Conservation (phyloP, 192 early-diverging fungal genomes). For the Backusella luteola region DNA sequence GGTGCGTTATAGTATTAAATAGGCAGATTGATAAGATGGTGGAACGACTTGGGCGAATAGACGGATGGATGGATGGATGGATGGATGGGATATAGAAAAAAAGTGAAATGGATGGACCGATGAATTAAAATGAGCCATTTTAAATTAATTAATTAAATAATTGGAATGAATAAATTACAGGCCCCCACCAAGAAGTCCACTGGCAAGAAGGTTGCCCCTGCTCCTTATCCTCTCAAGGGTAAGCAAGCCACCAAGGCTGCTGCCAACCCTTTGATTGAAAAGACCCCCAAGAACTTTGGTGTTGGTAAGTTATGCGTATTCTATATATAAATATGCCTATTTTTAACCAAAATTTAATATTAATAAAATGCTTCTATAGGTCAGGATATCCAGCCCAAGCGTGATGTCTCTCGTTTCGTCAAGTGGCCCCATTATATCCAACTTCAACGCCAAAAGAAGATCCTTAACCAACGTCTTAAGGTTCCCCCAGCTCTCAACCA, state of each 20-base stretch:
- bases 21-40: background rate
- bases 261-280: slow-evolving; percentile 62
- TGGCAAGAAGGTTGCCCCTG: slow-evolving; percentile 90
- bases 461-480: slow-evolving; percentile 98
- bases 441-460: slow-evolving; percentile 97
- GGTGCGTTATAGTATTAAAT: slow-evolving; percentile 11
- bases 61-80: background rate
- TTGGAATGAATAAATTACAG: slow-evolving; percentile 35
- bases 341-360: slow-evolving; percentile 18
- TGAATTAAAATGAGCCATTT: background rate
- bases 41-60: background rate
- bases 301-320: slow-evolving; percentile 60
- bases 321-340: background rate
- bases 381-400: slow-evolving; percentile 94
- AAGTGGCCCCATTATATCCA: slow-evolving; percentile 99
- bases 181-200: slow-evolving; percentile 56
- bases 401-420: slow-evolving; percentile 94
- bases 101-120: background rate
- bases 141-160: background rate
- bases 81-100: slow-evolving; percentile 3
- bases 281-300: slow-evolving; percentile 90
- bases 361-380: slow-evolving; percentile 38
- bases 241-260: too few species aligned
- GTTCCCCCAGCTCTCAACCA: slow-evolving; percentile 99
- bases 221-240: slow-evolving; percentile 41